A percentile compares a stretch with the other conserved stretches of the same genome.
These are phyloP conservation scores for Globisporangium spinosum DNA, from an alignment of 352 stramenopile genomes.

Conservation along the genomic window DNA sequence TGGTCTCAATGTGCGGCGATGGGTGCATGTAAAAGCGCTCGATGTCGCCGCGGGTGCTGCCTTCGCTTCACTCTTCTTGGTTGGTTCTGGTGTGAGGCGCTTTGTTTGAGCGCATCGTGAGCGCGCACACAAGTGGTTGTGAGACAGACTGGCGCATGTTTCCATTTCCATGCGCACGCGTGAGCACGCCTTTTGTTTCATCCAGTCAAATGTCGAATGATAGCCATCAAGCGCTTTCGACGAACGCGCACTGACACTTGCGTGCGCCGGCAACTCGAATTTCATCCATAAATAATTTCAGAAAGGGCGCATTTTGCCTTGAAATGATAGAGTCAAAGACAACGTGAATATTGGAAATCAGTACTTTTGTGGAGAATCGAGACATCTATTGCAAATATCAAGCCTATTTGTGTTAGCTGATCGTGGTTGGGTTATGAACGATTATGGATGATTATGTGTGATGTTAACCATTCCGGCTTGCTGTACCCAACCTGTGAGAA, in stretches of 20 bases:
- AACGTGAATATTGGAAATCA: neutral
- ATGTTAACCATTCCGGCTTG: no score
- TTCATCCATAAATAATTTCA: neutral
- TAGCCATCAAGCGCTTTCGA: neutral
- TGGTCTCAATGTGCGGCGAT: neutral
- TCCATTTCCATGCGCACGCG: neutral
- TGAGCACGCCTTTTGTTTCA: neutral
- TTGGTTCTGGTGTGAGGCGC: no score
- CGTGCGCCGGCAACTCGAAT: neutral
- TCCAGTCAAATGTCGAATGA: slow-evolving; percentile 1
- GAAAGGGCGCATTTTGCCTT: neutral
- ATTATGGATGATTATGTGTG: neutral
- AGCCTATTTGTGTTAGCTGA: no score
- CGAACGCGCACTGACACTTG: neutral
- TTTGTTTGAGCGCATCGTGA: neutral
- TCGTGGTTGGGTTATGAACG: neutral
- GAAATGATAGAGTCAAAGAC: neutral
- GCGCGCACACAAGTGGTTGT: neutral
- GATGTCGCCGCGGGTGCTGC: no score
- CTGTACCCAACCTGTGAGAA: neutral
- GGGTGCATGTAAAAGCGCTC: neutral
- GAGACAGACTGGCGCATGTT: neutral
- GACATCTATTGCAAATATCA: no score
- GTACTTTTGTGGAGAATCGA: neutral
- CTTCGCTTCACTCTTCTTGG: no score